Percentiles rank a stretch among this genome's conserved stretches.
Evolutionary conservation across 2,329 filamentous ascomycete species (phyloP).

Genomic region (Apiospora marii): DNA sequence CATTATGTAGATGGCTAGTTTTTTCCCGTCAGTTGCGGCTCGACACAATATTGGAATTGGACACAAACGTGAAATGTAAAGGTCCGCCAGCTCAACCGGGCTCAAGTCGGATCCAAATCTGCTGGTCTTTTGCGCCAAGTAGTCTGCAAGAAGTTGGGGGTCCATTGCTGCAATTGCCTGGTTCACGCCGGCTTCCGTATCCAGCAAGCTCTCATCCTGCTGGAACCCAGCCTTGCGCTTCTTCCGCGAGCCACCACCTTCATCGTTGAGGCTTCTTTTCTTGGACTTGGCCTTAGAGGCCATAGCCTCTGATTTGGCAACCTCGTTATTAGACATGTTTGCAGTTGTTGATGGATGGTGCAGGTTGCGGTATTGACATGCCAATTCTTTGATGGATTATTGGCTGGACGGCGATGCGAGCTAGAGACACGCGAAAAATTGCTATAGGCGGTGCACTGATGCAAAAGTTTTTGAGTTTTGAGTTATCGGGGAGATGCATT

Average conservation of each 20-base stretch:
- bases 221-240: constrained; percentile 64
- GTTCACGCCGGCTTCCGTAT: constrained; percentile 79
- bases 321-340: constrained; percentile 34
- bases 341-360: background rate
- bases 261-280: constrained; percentile 64
- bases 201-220: constrained; percentile 63
- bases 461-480: constrained; percentile 14
- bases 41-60: background rate
- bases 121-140: constrained; percentile 80
- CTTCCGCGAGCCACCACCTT: constrained; percentile 52
- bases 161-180: constrained; percentile 84
- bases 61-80: constrained; percentile 75
- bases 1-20: constrained; percentile 72
- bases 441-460: constrained; percentile 13
- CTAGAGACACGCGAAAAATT: background rate
- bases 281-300: constrained; percentile 47
- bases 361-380: background rate
- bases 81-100: constrained; percentile 82
- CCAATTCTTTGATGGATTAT: background rate
- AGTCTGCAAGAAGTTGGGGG: constrained; percentile 81
- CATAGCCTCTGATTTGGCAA: constrained; percentile 31
- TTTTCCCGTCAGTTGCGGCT: background rate
- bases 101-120: constrained; percentile 84
- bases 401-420: constrained; percentile 8
- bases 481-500: constrained; percentile 7